Percentiles rank a stretch among this genome's conserved stretches.
Evolutionary conservation across 2,329 filamentous ascomycete genomes (phyloP).

Genomic region (Aspergillus chevalieri): DNA sequence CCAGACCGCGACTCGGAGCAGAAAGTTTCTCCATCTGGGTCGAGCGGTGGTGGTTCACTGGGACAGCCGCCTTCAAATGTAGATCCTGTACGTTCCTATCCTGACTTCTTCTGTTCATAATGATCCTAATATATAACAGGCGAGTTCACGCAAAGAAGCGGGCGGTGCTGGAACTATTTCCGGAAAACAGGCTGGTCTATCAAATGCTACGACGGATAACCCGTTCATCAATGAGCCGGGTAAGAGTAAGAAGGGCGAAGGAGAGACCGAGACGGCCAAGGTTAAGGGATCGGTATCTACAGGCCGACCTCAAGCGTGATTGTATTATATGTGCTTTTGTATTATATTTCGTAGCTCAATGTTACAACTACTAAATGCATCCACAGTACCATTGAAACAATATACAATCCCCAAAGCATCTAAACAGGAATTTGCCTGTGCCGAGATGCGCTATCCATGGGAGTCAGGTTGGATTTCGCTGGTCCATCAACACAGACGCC

Average conservation of each 20-base stretch:
- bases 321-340: not conserved
- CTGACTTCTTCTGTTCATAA: not conserved
- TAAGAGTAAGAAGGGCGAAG: conserved; percentile 53
- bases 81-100: not conserved
- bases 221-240: conserved; percentile 39
- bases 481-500: conserved; percentile 39
- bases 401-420: not conserved
- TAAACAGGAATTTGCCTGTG: not conserved
- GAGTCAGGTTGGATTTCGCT: conserved; percentile 31
- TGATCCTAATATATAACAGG: not conserved
- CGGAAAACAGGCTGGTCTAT: conserved; percentile 49
- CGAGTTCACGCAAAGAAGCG: not conserved
- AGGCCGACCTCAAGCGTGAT: conserved; percentile 16
- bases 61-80: not conserved
- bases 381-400: no score
- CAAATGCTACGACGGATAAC: conserved; percentile 49
- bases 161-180: conserved; percentile 28
- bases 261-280: conserved; percentile 50
- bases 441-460: conserved; percentile 5
- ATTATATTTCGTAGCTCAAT: not conserved
- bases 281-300: conserved; percentile 44
- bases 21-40: not conserved
- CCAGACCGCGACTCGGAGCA: not conserved
- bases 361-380: not conserved
- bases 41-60: not conserved